Base-by-base conservation (phyloP, 257 asterid genomes). In the Nicotiana obtusifolia region DNA sequence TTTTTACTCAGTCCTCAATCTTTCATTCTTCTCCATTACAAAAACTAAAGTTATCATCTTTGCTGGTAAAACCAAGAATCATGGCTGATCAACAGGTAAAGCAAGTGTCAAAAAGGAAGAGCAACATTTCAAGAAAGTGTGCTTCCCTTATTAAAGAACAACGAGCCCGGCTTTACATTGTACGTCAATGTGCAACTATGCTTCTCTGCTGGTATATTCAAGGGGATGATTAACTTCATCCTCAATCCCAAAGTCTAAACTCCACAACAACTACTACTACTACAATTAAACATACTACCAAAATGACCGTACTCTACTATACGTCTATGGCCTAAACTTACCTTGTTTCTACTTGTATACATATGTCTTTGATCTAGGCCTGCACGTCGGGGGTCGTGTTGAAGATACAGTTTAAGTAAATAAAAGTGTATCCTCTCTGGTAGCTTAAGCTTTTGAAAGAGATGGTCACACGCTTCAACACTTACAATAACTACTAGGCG, bases 101-200 rank as follows among this genome's bases (percentile, higher is more conserved):
- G 77, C 87, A 80, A 86, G 62, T 69, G 33, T 84, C 88, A 85
- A 83, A 85, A 85, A 84, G 60, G 30, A 86, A 81, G 20, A 77
- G 76, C 80, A 89, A 95, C 8, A 90, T 93, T 88, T 86, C 92
- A 61, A 83, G 90, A 81, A 94, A 92, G 81, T 94, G 97, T 76
- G 92, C 93, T 20, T 88, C 92, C 65, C 81, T 94, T 66, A 92
- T 90, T 19, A 94, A 90, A 78, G 91, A 94, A 81, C 98, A 94
- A 84, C 80, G 97, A 26, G 96, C 92, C 10, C 83, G 98, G 75
- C 87, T 93, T 76, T 92, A 93, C 90, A 92, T 93, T 30, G 85
- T 93, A 81, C 96, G 98, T 44, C 94, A 97, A 28, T 92, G 97
- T 80, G 97, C 98, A 86, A 89, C 95, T 88, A 91, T 93, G 95